Base-by-base conservation (phyloP, 164 flowering plant genomes). In the Brasenia schreberi region DNA sequence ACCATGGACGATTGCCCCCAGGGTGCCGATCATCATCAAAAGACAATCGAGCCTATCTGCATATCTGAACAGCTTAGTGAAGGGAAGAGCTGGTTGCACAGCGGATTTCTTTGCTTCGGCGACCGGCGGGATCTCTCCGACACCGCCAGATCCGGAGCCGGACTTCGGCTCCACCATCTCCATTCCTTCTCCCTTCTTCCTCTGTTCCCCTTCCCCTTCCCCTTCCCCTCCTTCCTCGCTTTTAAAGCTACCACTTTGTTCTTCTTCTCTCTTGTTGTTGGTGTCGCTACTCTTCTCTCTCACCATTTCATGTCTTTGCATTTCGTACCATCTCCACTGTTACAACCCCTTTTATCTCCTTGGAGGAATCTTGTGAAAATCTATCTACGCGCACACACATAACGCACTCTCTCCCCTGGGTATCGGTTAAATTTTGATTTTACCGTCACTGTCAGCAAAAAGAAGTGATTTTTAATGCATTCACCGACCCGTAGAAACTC, bases 271-370 rank as follows among this genome's bases (percentile, higher is more conserved):
- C 16, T 12, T 12, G 3, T 7, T 18, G 63, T 18, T 18, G 5
- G 63, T 18, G 63, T 61, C 23, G 63, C 10, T 61, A 9, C 33
- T 61, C 63, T 61, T n/a, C 63, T 61, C 4, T 58, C 60, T 61
- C 33, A 78, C 69, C 43, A 83, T 84, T 63, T 85, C 88, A 60
- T 84, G 85, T 27, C 88, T 88, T 70, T 87, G 88, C 86, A 85
- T 81, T 84, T 92, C 95, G 39, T 87, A 83, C 95, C 96, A 89
- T 85, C 72, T 81, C 93, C 93, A 88, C 77, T 92, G 85, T 84
- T 87, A 93, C 66, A 72, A 3, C 74, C 80, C 81, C 78, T 80
- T 81, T 84, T 85, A 83, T 83, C 81, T 81, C 84, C 71, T 7
- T n/a, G 5, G 71, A 61, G 74, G 90, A 81, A 73, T 86, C 88